These are phyloP conservation scores for Laguncularia racemosa DNA, from an alignment of 345 rosid species.

Conservation along the genomic window DNA sequence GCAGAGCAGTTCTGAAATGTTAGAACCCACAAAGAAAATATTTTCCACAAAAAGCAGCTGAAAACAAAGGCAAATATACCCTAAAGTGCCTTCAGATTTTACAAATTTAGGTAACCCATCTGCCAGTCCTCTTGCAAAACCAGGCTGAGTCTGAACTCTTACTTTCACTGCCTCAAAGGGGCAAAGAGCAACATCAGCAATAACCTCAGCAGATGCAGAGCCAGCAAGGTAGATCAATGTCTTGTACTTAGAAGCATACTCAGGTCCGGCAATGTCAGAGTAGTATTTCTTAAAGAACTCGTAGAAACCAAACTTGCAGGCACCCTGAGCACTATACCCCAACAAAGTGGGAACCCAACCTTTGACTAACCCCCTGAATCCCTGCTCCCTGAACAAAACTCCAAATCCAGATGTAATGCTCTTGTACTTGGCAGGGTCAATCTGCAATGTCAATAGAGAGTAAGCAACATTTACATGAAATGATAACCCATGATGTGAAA, in stretches of 20 bases:
- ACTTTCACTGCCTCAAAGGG: constrained; percentile 97
- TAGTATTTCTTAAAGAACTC: constrained; percentile 91
- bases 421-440: constrained; percentile 84
- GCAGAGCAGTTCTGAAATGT: constrained; percentile 9
- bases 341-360: constrained; percentile 94
- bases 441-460: constrained; percentile 32
- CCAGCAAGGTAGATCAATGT: constrained; percentile 91
- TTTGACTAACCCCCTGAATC: constrained; percentile 64
- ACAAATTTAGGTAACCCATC: constrained; percentile 91
- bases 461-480: background rate
- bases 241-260: constrained; percentile 74
- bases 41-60: background rate
- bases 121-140: constrained; percentile 81
- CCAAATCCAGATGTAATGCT: constrained; percentile 71
- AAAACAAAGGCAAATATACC: constrained; percentile 25
- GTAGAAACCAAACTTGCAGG: constrained; percentile 81
- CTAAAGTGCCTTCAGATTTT: constrained; percentile 61
- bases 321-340: constrained; percentile 97
- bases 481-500: background rate
- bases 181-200: constrained; percentile 90
- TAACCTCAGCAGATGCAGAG: constrained; percentile 86
- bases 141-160: constrained; percentile 94
- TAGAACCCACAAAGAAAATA: constrained; percentile 1
- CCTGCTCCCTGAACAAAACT: constrained; percentile 74
- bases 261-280: constrained; percentile 92